Evolutionary conservation across 257 asterid species (phyloP).

Genomic region (Solanum virginianum): DNA sequence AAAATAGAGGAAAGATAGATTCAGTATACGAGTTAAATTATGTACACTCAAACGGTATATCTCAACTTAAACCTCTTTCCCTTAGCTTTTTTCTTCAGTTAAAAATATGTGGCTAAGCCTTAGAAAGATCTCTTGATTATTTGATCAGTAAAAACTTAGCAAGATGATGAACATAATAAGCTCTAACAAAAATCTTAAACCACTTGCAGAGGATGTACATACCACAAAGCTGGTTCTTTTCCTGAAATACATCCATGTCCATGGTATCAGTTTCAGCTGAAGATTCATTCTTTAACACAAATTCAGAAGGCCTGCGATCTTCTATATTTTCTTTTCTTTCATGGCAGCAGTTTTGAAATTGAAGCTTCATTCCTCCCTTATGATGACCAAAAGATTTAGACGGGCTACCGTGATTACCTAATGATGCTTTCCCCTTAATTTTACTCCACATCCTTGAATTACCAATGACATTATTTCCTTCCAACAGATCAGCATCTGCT

Average conservation of each 20-base stretch:
- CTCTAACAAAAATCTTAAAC: neutral
- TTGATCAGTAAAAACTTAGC: neutral
- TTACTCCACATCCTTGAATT: conserved; percentile 4
- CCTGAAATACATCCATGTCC: conserved; percentile 33
- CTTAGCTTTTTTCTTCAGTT: neutral
- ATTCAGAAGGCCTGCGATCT: conserved; percentile 11
- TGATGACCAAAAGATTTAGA: conserved; percentile 21
- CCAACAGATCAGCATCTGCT: conserved; percentile 17
- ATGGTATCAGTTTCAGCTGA: conserved; percentile 63
- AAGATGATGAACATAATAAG: neutral
- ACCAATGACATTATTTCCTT: conserved; percentile 15
- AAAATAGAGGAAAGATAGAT: conserved; percentile 17
- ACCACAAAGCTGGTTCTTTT: conserved; percentile 31
- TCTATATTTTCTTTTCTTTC: conserved; percentile 23
- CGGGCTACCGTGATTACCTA: conserved; percentile 4
- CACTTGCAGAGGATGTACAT: neutral
- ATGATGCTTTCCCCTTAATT: conserved; percentile 11
- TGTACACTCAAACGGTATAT: neutral
- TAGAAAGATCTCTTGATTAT: neutral
- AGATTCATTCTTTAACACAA: conserved; percentile 37
- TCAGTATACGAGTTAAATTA: neutral
- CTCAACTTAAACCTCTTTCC: neutral
- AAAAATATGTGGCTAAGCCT: neutral
- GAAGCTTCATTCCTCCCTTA: conserved; percentile 29
- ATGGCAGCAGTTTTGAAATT: conserved; percentile 20